These are phyloP conservation scores for Leishmania guyanensis DNA, from an alignment of 208 protist genomes.

Conservation along the genomic window DNA sequence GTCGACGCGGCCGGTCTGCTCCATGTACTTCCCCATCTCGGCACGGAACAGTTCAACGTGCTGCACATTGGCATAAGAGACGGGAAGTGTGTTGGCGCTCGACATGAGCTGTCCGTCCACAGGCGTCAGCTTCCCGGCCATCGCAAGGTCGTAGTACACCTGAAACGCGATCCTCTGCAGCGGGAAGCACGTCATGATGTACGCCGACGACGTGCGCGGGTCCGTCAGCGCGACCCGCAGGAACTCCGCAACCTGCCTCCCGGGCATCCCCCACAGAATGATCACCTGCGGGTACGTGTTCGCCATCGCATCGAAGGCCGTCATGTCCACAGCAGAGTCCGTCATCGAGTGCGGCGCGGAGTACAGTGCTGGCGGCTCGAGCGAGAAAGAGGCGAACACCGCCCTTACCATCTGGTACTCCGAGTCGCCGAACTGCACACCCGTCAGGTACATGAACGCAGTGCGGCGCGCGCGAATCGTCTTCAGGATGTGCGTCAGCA, in stretches of 20 bases:
- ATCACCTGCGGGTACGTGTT: slow-evolving; percentile 49
- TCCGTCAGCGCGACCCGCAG: slow-evolving; percentile 31
- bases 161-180: slow-evolving; percentile 30
- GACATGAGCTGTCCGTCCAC: slow-evolving; percentile 37
- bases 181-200: slow-evolving; percentile 30
- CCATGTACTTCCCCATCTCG: slow-evolving; percentile 48
- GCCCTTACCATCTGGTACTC: slow-evolving; percentile 27
- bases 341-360: slow-evolving; percentile 3
- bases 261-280: slow-evolving; percentile 39
- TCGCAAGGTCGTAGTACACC: slow-evolving; percentile 21
- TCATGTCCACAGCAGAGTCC: slow-evolving; percentile 12
- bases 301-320: slow-evolving; percentile 30
- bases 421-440: slow-evolving; percentile 34
- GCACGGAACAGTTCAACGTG: slow-evolving; percentile 39
- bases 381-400: slow-evolving; percentile 13
- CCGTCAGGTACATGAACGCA: slow-evolving; percentile 65
- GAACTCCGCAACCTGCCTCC: slow-evolving; percentile 34
- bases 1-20: slow-evolving; percentile 1
- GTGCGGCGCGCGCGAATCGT: slow-evolving; percentile 23
- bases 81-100: slow-evolving; percentile 37
- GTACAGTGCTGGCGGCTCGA: slow-evolving; percentile 31
- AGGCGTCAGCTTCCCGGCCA: slow-evolving; percentile 3
- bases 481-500: slow-evolving; percentile 39
- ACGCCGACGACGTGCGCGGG: slow-evolving; percentile 33
- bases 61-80: slow-evolving; percentile 16